phyloP scores from a whole-genome alignment of 371 early-diverging fungal genomes.

The Mucor indicus region DNA sequence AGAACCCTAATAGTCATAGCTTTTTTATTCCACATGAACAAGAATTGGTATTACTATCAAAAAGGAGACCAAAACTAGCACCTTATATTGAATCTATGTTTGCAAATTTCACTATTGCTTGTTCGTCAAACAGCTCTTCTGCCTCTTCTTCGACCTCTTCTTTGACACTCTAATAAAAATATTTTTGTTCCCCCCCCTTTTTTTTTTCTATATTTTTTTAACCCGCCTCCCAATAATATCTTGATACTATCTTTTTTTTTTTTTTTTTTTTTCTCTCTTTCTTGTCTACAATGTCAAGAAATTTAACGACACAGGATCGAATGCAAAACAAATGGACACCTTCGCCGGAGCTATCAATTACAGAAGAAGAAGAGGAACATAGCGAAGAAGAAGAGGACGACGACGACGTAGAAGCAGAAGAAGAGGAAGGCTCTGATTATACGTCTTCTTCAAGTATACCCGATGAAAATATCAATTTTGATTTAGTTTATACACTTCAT shows the following conservation, averaged over 20 bases:
- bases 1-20: constrained; percentile 49
- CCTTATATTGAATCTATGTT: constrained; percentile 24
- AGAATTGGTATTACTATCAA: constrained; percentile 17
- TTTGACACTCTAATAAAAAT: too few relatives aligned
- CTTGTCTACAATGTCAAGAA: too few relatives aligned
- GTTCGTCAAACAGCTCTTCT: constrained; percentile 8
- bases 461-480: constrained; percentile 33
- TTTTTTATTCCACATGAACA: constrained; percentile 58
- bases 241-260: too few relatives aligned
- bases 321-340: constrained; percentile 17
- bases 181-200: too few relatives aligned
- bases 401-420: constrained; percentile 10
- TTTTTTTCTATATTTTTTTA: too few relatives aligned
- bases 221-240: too few relatives aligned
- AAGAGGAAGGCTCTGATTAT: constrained; percentile 22
- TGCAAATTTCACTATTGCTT: constrained; percentile 17
- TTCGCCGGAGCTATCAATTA: constrained; percentile 16
- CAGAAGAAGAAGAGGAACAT: constrained; percentile 11
- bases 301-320: too few relatives aligned
- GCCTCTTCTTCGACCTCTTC: constrained; percentile 5
- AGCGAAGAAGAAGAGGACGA: constrained; percentile 10
- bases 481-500: constrained; percentile 81
- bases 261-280: too few relatives aligned
- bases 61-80: constrained; percentile 25
- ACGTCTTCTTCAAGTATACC: constrained; percentile 31